Evolutionary conservation across 495 filamentous ascomycete genomes (phyloP), one percentile per base, ranked within the genome.

Genomic region (Lophium mytilinum): DNA sequence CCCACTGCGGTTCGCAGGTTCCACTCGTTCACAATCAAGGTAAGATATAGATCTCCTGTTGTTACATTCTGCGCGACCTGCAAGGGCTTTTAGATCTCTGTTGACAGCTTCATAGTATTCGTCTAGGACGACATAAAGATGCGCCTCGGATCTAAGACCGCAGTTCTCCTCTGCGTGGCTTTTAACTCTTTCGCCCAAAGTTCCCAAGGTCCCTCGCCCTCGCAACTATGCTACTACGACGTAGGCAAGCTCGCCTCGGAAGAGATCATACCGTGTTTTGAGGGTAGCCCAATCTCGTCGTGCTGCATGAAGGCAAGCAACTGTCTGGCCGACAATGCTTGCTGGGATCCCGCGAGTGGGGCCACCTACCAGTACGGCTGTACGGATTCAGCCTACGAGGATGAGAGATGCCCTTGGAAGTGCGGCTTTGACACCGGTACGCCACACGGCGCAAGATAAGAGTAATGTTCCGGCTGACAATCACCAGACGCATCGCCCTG

Each of bases 281-380:
- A 49, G 9, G 24, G 18, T 21, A 14, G 4, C 6, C 35, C 37
- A 1, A 33, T 37, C 19, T 46, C 57, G 1, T 24, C 49, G 1
- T 64, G 61, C 48, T 64, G 61, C 50, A 54, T 50, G 43, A 33
- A 19, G 5, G 61, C 57, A 1, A 60, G 50, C 37, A 57, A 48
- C 15, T 45, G 61, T 39, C 11, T 64, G 36, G 35, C 52, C 21
- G 9, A 59, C n/a, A 39, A 42, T 15, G 48, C 56, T 5, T 64
- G 61, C 52, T 64, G 45, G 15, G 61, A 64, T 24, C 8, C 9
- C 0, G 33, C 10, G 10, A 60, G 51, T 15, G 52, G 53, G 5
- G 35, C 49, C 21, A 60, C 51, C 1, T 64, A 64, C 30, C 56
- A 60, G 17, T 64, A 64, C 40, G 56, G 56, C 1, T 56, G 56